These are phyloP conservation scores for Elsinoe fawcettii DNA, from an alignment of 2,329 filamentous ascomycete species.

Conservation along the genomic window DNA sequence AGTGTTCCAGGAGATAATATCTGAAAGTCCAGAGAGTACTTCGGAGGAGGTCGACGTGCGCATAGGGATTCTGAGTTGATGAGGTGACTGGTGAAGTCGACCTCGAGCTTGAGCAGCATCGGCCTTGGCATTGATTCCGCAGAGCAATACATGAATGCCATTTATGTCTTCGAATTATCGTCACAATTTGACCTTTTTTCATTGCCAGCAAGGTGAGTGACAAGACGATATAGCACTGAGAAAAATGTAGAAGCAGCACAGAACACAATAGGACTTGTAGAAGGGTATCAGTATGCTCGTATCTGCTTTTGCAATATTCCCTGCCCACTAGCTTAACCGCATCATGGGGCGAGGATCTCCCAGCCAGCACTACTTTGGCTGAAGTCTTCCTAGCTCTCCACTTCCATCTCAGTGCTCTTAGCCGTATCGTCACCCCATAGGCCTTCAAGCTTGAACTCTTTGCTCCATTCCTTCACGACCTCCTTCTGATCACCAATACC, in stretches of 20 bases:
- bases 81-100: neutral
- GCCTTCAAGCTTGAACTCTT: conserved; percentile 55
- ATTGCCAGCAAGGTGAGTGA: neutral
- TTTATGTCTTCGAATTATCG: too few species aligned
- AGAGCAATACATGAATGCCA: neutral
- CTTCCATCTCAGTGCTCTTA: conserved; percentile 1
- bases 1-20: neutral
- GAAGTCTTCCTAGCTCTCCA: conserved; percentile 10
- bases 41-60: neutral
- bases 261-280: neutral
- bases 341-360: too few species aligned
- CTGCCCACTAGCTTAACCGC: too few species aligned
- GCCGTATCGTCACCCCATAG: conserved; percentile 65
- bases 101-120: neutral
- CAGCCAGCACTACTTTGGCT: too few species aligned
- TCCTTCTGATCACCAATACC: conserved; percentile 19
- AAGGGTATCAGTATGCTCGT: conserved; percentile 5
- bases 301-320: neutral
- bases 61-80: neutral
- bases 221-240: neutral
- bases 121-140: conserved; percentile 4
- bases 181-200: too few species aligned
- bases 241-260: neutral
- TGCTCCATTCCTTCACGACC: conserved; percentile 19
- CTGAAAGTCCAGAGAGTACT: neutral